These are phyloP conservation scores for Vitis vinifera DNA, from an alignment of 164 flowering plant species.

Conservation along the genomic window ASM3070453v1 NC_081822.1:13138501-13139000, in stretches of 20 bases:
- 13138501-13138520: constrained; percentile 35
- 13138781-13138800: constrained; percentile 41
- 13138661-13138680: constrained; percentile 39
- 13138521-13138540: constrained; percentile 32
- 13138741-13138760: constrained; percentile 41
- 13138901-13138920: no score
- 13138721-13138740: constrained; percentile 51
- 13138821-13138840: not conserved
- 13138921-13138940: no score
- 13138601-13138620: constrained; percentile 8
- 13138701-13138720: constrained; percentile 64
- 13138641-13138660: constrained; percentile 32
- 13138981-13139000: no score
- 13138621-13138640: constrained; percentile 11
- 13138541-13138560: constrained; percentile 21
- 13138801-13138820: constrained; percentile 52
- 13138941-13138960: no score
- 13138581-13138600: constrained; percentile 15
- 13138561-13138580: constrained; percentile 20
- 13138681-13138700: constrained; percentile 55
- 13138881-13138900: no score
- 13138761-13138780: constrained; percentile 40
- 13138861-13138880: no score
- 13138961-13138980: no score
- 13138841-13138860: not conserved